Conservation (phyloP, 208 protist species). For the Phytomonas sp. region DNA sequence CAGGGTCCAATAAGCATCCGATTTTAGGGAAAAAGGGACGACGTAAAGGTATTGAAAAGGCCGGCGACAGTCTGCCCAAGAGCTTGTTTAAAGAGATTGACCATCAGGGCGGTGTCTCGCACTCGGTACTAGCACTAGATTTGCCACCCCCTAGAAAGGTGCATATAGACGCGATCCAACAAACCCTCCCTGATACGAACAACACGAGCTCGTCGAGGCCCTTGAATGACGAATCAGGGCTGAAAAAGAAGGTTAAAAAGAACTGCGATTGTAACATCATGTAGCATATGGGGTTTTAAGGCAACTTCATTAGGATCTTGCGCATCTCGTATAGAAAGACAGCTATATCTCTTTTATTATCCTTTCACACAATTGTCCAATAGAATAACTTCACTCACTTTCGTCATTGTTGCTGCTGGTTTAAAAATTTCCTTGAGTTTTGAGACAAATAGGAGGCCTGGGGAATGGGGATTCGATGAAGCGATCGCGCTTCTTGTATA, state of each 20-base stretch:
- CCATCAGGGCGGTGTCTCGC: not conserved
- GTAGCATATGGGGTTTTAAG: constrained; percentile 12
- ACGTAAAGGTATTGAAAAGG: not conserved
- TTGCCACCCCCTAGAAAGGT: not conserved
- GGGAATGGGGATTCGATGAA: not conserved
- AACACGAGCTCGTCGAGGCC: not conserved
- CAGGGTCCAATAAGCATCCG: not conserved
- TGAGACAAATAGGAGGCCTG: not conserved
- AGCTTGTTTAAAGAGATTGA: not conserved
- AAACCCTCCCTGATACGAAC: not conserved
- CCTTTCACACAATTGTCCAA: not conserved
- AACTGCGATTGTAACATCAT: constrained; percentile 49
- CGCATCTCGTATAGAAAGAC: not conserved
- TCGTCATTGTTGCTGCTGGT: not conserved
- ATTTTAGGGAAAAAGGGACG: not conserved
- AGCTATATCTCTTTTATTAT: not conserved
- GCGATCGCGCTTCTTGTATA: not conserved
- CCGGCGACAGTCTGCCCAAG: not conserved
- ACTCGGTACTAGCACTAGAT: not conserved
- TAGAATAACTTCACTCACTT: not conserved
- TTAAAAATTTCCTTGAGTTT: not conserved
- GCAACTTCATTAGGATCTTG: not conserved
- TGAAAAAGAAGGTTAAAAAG: constrained; percentile 27
- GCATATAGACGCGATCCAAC: not conserved
- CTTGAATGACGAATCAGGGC: not conserved